Base-by-base conservation (phyloP, 148 eudicot genomes). In the Chenopodium berlandieri region DNA sequence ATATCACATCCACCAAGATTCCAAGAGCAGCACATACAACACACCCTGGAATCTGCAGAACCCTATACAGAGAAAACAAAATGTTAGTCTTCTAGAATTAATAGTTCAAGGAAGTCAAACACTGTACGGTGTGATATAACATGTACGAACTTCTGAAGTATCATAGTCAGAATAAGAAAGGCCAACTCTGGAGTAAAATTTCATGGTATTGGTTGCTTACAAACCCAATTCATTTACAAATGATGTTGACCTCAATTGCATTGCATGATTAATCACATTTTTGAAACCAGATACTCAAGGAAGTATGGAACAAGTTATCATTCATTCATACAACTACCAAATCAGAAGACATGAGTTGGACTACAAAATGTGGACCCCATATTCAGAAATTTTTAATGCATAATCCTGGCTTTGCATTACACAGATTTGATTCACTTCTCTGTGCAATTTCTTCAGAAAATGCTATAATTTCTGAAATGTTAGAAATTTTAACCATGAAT, bases 11-110 rank as follows among this genome's bases (percentile, higher is more conserved):
- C 32, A 72, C 73, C 60, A 63, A 3, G 64, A 80, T 48, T 37
- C 83, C 86, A 71, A 84, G 58, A 76, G 73, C 44, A 62, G 86
- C 86, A 30, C 83, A 84, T 25, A 84, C 7, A 56, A 84, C 50
- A 66, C 86, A 84, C 69, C 86, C 86, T 19, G 86, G 86, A 70
- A 84, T 64, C 27, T 76, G 86, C 31, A 80, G 60, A 77, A 84
- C 58, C 74, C 86, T 84, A 13, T 70, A 63, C 8, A 54, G 11
- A 63, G 44, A 50, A 74, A 54, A 11, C 25, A 56, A 79, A 20
- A n/a, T 4, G 50, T 78, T 54, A 64, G 37, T 72, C 54, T 50
- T 83, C 54, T 19, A 72, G 13, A 37, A 46, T 22, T 19, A 75
- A 67, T 34, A 74, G 46, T 37, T 47, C 31, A 22, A 62, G 37